Evolutionary conservation across 805 yeast genomes (phyloP).

Genomic region (Candida suzukii): DNA sequence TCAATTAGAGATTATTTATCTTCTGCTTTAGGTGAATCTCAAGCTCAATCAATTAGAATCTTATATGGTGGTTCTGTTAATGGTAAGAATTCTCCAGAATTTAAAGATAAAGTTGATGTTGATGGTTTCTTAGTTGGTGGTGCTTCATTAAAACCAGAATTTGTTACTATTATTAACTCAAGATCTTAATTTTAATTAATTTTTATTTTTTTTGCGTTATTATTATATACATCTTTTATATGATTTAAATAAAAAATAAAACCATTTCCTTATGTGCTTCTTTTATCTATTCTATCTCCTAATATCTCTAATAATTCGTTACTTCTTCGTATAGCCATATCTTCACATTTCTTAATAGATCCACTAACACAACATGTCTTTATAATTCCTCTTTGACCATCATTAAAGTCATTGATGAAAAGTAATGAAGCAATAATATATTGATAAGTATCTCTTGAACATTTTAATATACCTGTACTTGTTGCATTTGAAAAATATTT

Average conservation of each 20-base stretch:
- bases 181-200: constrained; percentile 47
- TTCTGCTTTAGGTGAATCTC: constrained; percentile 67
- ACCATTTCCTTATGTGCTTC: constrained; percentile 3
- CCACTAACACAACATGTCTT: constrained; percentile 73
- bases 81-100: constrained; percentile 84
- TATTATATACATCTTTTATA: not conserved
- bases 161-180: constrained; percentile 89
- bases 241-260: not conserved
- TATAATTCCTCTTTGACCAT: constrained; percentile 43
- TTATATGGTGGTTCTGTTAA: constrained; percentile 98
- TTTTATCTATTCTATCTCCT: not conserved
- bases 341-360: constrained; percentile 79
- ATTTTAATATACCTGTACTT: constrained; percentile 77
- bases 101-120: constrained; percentile 88
- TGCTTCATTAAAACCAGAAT: constrained; percentile 98
- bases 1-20: constrained; percentile 79
- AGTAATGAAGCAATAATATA: constrained; percentile 62
- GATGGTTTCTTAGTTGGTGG: constrained; percentile 99
- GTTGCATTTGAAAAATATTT: constrained; percentile 80
- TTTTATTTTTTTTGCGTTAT: not conserved
- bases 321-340: constrained; percentile 50
- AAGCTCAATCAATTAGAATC: constrained; percentile 78
- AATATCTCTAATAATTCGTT: constrained; percentile 11
- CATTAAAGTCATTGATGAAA: constrained; percentile 44
- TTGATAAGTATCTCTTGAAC: constrained; percentile 58